Percentiles rank a stretch among this genome's conserved stretches.
phyloP scores from a whole-genome alignment of 305 asterid species.

The Rubia tinctorum region DNA sequence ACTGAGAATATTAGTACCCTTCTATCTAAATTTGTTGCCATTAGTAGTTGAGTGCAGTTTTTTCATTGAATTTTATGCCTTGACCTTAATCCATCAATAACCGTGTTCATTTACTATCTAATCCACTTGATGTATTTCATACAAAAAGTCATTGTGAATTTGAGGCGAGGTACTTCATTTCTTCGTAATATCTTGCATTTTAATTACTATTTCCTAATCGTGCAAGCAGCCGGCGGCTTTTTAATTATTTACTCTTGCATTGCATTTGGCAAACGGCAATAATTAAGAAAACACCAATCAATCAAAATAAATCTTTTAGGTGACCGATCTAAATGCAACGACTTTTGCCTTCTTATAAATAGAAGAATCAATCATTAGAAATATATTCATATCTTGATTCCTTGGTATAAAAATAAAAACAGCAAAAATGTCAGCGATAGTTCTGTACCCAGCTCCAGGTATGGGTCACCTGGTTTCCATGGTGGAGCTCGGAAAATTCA shows the following conservation, averaged over 20 bases:
- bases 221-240: background rate
- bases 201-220: background rate
- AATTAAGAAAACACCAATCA: too few relatives aligned
- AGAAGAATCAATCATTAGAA: background rate
- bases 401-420: too few relatives aligned
- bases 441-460: constrained; percentile 62
- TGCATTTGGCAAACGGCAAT: background rate
- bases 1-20: too few relatives aligned
- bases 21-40: too few relatives aligned
- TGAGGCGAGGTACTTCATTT: too few relatives aligned
- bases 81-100: background rate
- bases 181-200: too few relatives aligned
- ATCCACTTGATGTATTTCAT: background rate
- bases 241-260: background rate
- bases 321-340: background rate
- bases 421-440: constrained; percentile 22
- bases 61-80: background rate
- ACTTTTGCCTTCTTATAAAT: background rate
- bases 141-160: background rate
- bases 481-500: constrained; percentile 72
- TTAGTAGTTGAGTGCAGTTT: background rate
- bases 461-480: constrained; percentile 71
- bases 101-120: background rate
- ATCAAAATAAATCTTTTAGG: background rate
- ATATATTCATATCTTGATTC: too few relatives aligned